Conservation (phyloP, 805 yeast genomes). For the Candida andamanensis region DNA sequence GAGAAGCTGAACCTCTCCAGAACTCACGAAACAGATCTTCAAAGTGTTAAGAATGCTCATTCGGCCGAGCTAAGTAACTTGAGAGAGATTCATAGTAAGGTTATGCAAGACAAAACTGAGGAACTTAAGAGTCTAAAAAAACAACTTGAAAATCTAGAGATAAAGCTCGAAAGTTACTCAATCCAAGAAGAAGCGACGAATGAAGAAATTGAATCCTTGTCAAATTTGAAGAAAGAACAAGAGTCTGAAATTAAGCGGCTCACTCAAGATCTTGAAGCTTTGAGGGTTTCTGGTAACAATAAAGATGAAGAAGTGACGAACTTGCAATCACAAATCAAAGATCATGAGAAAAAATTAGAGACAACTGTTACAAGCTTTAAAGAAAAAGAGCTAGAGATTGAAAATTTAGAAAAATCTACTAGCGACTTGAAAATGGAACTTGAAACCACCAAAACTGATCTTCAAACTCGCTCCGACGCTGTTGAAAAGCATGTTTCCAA, state of each 20-base stretch:
- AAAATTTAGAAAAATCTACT: not conserved
- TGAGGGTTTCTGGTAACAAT: no score
- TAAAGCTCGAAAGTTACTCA: no score
- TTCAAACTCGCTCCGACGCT: no score
- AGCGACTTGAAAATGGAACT: no score
- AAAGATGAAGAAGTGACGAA: constrained; percentile 6
- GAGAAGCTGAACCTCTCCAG: constrained; percentile 1
- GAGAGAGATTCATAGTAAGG: not conserved
- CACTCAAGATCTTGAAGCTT: no score
- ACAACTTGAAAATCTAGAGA: not conserved
- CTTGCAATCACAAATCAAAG: constrained; percentile 13
- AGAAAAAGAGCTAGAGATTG: constrained; percentile 1
- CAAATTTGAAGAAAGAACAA: no score
- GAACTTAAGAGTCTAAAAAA: not conserved
- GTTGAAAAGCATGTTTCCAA: no score
- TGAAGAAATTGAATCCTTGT: no score
- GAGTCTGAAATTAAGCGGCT: no score
- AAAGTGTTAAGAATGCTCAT: not conserved
- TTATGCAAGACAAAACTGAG: not conserved
- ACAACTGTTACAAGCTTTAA: not conserved
- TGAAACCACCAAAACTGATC: no score
- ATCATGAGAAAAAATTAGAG: constrained; percentile 1
- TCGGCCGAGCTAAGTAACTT: not conserved
- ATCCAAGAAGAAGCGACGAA: no score
- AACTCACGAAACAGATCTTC: not conserved